Conservation (phyloP, 768 basidiomycete genomes). For the Boletus rubescentipes region DNA sequence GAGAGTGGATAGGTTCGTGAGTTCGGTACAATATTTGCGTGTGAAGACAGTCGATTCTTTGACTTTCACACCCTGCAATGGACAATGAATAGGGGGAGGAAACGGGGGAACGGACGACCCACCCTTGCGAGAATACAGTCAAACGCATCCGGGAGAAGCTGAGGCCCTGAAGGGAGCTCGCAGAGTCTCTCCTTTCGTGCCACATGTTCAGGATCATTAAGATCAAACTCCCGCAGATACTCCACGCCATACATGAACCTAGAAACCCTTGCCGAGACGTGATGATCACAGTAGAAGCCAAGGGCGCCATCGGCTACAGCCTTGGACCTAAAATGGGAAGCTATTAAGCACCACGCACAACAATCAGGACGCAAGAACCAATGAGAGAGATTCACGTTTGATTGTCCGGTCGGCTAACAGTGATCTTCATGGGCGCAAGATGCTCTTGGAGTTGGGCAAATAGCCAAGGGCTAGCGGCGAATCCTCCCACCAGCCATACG, state of each 20-base stretch:
- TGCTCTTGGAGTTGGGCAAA: constrained; percentile 74
- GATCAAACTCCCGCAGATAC: constrained; percentile 67
- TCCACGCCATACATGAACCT: constrained; percentile 84
- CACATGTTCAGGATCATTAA: constrained; percentile 63
- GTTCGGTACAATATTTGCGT: constrained; percentile 79
- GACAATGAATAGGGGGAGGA: constrained; percentile 7
- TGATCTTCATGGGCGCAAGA: constrained; percentile 52
- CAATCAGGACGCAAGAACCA: background rate
- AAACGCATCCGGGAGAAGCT: constrained; percentile 77
- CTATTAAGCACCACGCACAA: constrained; percentile 3
- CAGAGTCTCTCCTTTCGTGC: constrained; percentile 63
- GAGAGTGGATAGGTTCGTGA: constrained; percentile 71
- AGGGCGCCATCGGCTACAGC: constrained; percentile 84
- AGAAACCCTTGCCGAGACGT: constrained; percentile 78
- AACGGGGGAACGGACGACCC: constrained; percentile 23
- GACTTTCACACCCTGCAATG: constrained; percentile 60
- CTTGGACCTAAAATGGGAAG: constrained; percentile 57
- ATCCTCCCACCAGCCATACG: constrained; percentile 83
- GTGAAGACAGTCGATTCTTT: constrained; percentile 82
- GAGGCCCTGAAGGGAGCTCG: constrained; percentile 75
- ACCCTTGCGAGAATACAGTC: constrained; percentile 77
- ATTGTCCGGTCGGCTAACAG: constrained; percentile 73
- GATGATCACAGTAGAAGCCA: constrained; percentile 82
- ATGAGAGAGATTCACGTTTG: constrained; percentile 56
- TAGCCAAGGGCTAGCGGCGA: constrained; percentile 80